Base-by-base conservation (phyloP, 2,329 filamentous ascomycete genomes). In the Colletotrichum sp. region DNA sequence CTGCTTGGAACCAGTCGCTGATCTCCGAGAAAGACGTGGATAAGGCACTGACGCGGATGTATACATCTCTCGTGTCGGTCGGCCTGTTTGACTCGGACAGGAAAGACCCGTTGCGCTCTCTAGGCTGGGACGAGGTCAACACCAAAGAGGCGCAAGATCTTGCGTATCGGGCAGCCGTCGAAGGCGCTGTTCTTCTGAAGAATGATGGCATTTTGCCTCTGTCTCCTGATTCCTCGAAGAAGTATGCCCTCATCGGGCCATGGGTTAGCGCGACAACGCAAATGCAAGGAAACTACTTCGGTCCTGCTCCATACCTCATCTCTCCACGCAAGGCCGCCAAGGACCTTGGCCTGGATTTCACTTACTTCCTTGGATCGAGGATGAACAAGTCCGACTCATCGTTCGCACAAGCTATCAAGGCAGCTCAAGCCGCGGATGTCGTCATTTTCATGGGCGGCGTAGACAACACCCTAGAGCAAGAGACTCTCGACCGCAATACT, bases 401-500 rank as follows among this genome's bases (percentile, higher is more conserved):
- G 78, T 81, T 5, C 81, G 84, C 68, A 78, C 83, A 92, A 69
- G 93, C 93, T 3, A 88, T 90, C 1, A 84, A 88, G 6, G 84
- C 90, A 2, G 93, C 93, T 6, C 86, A 87, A 76, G 85, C 87
- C 13, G 89, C 90, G 0, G 92, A 93, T 39, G 88, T 92, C 71
- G 92, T 93, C 24, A 86, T 93, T 75, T 79, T 82, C 0, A 82
- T 82, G 39, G 90, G 91, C 3, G 93, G 93, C 4, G 86, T 94
- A 32, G 93, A 93, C 75, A 87, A 81, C 2, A 79, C 83, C 12
- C 81, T 82, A 78, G 83, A 85, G 55, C 83, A 82, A 0, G 83
- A 95, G 92, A 86, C 87, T 66, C 93, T 92, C 72, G 93, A 95
- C 80, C 91, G 74, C 24, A 34, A 24, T n/a, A 74, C 74, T 9